phyloP scores from a whole-genome alignment of 345 rosid genomes.

The Eucalyptus marginata region DNA sequence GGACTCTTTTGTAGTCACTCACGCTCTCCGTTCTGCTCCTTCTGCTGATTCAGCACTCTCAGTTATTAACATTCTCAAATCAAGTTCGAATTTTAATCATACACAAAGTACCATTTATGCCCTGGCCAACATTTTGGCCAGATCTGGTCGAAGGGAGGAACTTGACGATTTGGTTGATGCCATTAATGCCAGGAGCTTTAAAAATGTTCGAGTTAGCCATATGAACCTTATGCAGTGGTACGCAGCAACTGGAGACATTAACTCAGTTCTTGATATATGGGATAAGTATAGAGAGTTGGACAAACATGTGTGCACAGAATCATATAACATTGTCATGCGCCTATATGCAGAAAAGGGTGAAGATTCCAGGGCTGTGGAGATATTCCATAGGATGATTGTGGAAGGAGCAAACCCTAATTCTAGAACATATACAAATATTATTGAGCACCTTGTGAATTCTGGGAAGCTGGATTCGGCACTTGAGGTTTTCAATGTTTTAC shows the following conservation, averaged over 20 bases:
- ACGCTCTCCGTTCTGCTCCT: conserved; percentile 67
- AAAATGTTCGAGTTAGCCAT: conserved; percentile 31
- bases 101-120: conserved; percentile 43
- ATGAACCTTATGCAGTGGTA: conserved; percentile 75
- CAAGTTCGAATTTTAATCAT: conserved; percentile 20
- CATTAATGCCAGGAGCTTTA: conserved; percentile 33
- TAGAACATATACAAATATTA: conserved; percentile 68
- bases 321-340: conserved; percentile 55
- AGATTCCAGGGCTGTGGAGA: conserved; percentile 36
- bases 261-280: conserved; percentile 53
- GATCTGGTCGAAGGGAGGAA: conserved; percentile 29
- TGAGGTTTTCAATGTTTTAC: conserved; percentile 46
- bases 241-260: conserved; percentile 33
- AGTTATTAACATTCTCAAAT: conserved; percentile 28
- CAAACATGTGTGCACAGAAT: conserved; percentile 47
- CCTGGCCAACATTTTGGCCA: conserved; percentile 64
- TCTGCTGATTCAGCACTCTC: conserved; percentile 50
- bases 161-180: conserved; percentile 38
- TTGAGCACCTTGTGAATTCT: conserved; percentile 52
- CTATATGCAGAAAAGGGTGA: conserved; percentile 26
- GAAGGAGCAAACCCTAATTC: conserved; percentile 78
- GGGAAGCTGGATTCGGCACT: conserved; percentile 58
- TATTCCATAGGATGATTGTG: conserved; percentile 39
- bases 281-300: conserved; percentile 29
- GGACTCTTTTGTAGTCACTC: conserved; percentile 64